phyloP scores from a whole-genome alignment of 345 rosid genomes.

The Kandelia obovata region DNA sequence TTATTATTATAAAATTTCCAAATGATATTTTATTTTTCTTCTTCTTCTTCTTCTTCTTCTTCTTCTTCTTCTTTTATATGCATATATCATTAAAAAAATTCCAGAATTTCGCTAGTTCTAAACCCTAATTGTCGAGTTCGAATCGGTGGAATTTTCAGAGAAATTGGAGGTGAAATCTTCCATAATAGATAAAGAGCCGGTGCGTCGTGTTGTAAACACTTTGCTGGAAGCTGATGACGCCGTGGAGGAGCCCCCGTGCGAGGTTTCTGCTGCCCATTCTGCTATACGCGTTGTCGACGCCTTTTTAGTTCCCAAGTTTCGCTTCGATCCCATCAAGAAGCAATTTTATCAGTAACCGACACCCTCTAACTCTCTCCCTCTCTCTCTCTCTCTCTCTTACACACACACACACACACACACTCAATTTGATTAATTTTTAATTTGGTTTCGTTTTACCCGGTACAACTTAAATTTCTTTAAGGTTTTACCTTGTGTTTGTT shows the following conservation, averaged over 20 bases:
- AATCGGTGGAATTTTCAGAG: background rate
- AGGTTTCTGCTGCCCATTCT: conserved; percentile 32
- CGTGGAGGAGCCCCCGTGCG: conserved; percentile 39
- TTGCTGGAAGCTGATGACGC: conserved; percentile 71
- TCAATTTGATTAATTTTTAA: background rate
- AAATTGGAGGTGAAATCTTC: conserved; percentile 57
- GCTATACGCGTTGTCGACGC: conserved; percentile 64
- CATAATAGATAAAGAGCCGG: conserved; percentile 58
- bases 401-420: background rate
- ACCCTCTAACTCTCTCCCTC: background rate
- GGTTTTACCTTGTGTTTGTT: too few relatives aligned
- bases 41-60: too few relatives aligned
- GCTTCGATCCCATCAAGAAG: conserved; percentile 68
- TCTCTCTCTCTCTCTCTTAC: background rate
- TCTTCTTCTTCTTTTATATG: too few relatives aligned
- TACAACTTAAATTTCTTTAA: too few relatives aligned
- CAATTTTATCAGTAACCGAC: conserved; percentile 60
- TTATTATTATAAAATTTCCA: too few relatives aligned
- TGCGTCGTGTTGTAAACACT: conserved; percentile 45
- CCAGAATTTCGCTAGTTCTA: too few relatives aligned
- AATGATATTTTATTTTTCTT: background rate
- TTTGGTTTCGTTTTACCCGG: background rate
- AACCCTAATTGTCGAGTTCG: too few relatives aligned
- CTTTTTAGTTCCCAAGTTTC: conserved; percentile 73
- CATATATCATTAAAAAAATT: too few relatives aligned